These are phyloP conservation scores for Exsudoporus floridanus DNA, from an alignment of 1,284 basidiomycete species.

Conservation along the genomic window DNA sequence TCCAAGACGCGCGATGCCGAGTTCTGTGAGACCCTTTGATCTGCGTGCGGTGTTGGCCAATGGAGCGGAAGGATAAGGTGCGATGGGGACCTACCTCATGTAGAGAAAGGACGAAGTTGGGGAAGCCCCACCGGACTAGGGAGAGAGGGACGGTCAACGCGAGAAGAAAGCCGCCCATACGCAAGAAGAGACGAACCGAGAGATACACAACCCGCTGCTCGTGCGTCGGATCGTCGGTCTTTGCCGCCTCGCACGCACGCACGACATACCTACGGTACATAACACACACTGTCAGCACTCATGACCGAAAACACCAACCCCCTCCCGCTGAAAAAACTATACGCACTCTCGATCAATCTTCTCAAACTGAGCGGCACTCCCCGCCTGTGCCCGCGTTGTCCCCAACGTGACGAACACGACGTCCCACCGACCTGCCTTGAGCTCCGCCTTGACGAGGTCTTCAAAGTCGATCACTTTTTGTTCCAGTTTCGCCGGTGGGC, in stretches of 20 bases:
- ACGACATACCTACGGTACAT: conserved; percentile 60
- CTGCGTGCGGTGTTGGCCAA: conserved; percentile 30
- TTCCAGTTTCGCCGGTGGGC: conserved; percentile 45
- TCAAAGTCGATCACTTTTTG: conserved; percentile 69
- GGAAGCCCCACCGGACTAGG: conserved; percentile 49
- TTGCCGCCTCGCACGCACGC: conserved; percentile 64
- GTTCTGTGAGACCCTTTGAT: conserved; percentile 76
- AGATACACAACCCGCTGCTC: conserved; percentile 66
- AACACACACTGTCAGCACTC: background rate
- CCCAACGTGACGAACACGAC: conserved; percentile 63
- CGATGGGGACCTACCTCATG: conserved; percentile 35
- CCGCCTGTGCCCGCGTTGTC: conserved; percentile 59
- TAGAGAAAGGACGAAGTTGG: conserved; percentile 53
- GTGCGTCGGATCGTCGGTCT: conserved; percentile 41
- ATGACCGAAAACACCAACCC: too few species aligned
- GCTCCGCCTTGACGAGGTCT: conserved; percentile 49
- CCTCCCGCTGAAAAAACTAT: background rate
- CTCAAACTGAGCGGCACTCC: conserved; percentile 63
- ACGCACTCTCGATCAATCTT: conserved; percentile 74
- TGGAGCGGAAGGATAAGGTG: background rate
- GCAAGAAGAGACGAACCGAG: conserved; percentile 46
- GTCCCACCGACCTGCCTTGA: conserved; percentile 62
- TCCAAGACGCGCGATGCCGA: conserved; percentile 60
- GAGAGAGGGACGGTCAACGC: background rate
- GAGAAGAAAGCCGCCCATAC: background rate